Conservation (phyloP, 495 filamentous ascomycete genomes). For the Xylaria cubensis region DNA sequence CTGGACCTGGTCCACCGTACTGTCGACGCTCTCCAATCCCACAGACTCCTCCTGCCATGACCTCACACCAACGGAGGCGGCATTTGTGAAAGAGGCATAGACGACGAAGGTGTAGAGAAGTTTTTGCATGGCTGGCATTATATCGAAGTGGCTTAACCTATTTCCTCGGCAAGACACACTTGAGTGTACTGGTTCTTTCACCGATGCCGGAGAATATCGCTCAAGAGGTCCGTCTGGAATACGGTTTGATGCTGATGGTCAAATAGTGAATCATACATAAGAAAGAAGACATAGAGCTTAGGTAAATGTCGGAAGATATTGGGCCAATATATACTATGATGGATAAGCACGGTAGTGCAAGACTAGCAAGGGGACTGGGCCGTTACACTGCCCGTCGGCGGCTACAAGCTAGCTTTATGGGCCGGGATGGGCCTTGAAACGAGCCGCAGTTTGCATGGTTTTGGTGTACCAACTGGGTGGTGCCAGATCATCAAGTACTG, state of each 20-base stretch:
- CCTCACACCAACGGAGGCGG: slow-evolving; percentile 32
- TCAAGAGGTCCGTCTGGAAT: not conserved
- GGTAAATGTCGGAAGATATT: not conserved
- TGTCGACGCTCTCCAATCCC: slow-evolving; percentile 21
- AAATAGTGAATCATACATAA: not conserved
- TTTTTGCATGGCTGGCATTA: slow-evolving; percentile 11
- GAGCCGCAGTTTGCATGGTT: slow-evolving; percentile 10
- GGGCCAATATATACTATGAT: slow-evolving; percentile 6
- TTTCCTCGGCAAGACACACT: slow-evolving; percentile 1
- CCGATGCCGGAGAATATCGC: not conserved
- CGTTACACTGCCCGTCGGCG: slow-evolving; percentile 5
- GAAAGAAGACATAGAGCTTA: not conserved
- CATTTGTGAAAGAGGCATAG: slow-evolving; percentile 42
- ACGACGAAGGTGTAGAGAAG: slow-evolving; percentile 40
- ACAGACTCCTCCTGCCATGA: slow-evolving; percentile 23
- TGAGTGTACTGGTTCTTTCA: not conserved
- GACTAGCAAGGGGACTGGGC: slow-evolving; percentile 1
- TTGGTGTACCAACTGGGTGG: slow-evolving; percentile 22
- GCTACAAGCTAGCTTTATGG: not conserved
- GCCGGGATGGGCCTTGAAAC: slow-evolving; percentile 11
- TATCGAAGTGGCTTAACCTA: not conserved
- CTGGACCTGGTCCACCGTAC: slow-evolving; percentile 17
- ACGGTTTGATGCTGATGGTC: not conserved
- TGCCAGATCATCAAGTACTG: slow-evolving; percentile 19
- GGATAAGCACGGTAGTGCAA: slow-evolving; percentile 3